Percentiles rank a stretch among this genome's conserved stretches.
Conservation (phyloP, 176 grass and related monocot species). For the Avena insularis region DNA sequence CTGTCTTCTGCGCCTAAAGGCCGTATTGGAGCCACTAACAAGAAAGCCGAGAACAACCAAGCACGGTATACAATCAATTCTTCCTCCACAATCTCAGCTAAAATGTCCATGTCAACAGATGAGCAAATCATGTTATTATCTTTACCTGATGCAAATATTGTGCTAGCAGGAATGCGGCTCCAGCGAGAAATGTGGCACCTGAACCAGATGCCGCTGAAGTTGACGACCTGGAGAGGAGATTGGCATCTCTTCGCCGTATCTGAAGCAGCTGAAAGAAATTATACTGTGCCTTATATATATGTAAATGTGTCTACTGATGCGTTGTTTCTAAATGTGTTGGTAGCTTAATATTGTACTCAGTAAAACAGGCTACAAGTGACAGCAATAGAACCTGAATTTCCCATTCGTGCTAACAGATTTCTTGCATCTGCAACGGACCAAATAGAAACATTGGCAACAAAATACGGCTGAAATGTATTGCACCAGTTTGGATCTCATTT, state of each 20-base stretch:
- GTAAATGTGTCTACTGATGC: conserved; percentile 48
- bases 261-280: conserved; percentile 51
- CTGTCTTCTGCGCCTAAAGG: conserved; percentile 96
- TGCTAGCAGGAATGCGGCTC: conserved; percentile 51
- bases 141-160: conserved; percentile 27
- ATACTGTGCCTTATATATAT: conserved; percentile 47
- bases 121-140: neutral
- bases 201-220: conserved; percentile 76
- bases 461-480: neutral
- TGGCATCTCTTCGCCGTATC: conserved; percentile 84
- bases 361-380: neutral
- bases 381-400: neutral
- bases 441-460: neutral
- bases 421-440: neutral
- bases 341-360: conserved; percentile 35
- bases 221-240: conserved; percentile 87
- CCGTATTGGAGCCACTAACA: conserved; percentile 67
- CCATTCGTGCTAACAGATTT: neutral
- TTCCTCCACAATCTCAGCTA: neutral
- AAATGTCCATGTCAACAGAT: neutral
- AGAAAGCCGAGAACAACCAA: conserved; percentile 57
- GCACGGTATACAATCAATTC: conserved; percentile 65
- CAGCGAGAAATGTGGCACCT: conserved; percentile 47
- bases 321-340: conserved; percentile 11
- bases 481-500: neutral